Conservation (phyloP, 768 basidiomycete genomes). For the Lactarius tabidus region DNA sequence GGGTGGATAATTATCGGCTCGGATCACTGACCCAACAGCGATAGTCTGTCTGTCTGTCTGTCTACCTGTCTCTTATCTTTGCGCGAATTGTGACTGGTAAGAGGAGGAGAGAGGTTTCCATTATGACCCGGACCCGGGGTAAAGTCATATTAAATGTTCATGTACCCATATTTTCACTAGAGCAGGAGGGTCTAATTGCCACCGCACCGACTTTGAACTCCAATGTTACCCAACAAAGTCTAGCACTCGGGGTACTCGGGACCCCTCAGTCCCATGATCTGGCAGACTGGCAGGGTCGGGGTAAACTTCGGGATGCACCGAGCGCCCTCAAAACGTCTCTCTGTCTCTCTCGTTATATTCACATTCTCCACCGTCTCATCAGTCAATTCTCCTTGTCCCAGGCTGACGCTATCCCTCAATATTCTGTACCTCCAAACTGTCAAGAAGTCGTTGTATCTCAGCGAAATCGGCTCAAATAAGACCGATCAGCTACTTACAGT, state of each 20-base stretch:
- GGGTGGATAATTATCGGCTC: neutral
- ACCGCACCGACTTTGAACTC: constrained; percentile 23
- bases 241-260: constrained; percentile 19
- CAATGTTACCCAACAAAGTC: constrained; percentile 23
- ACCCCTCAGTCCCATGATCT: neutral
- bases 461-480: neutral
- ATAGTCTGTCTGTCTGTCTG: neutral
- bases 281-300: neutral
- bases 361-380: neutral
- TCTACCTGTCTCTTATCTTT: neutral
- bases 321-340: neutral
- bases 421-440: neutral
- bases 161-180: constrained; percentile 12
- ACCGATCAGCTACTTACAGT: neutral
- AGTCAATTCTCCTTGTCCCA: neutral
- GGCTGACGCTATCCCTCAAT: neutral
- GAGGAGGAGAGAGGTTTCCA: constrained; percentile 17
- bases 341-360: neutral
- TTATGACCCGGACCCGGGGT: constrained; percentile 15
- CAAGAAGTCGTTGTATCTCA: neutral
- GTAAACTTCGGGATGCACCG: neutral
- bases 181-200: neutral
- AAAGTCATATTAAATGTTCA: constrained; percentile 9
- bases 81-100: constrained; percentile 21
- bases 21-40: neutral